Evolutionary conservation across 2,329 filamentous ascomycete genomes (phyloP).

Genomic region (Spiromastix sp.): DNA sequence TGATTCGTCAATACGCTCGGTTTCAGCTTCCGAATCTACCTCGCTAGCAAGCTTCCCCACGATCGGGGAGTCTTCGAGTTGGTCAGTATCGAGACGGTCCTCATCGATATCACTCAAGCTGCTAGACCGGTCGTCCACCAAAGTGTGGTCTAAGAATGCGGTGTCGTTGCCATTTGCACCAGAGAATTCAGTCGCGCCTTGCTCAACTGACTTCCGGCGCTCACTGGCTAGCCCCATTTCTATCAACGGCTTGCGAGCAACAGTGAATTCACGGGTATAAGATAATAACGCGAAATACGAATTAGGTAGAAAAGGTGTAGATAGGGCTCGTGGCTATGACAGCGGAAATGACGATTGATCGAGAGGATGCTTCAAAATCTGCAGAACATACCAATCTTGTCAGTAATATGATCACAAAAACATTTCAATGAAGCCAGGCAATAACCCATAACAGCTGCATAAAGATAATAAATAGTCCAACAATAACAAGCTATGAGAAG

Average conservation of each 20-base stretch:
- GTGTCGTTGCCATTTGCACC: conserved; percentile 27
- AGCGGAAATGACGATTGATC: background rate
- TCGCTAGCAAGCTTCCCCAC: conserved; percentile 50
- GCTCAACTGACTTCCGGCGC: conserved; percentile 7
- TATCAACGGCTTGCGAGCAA: conserved; percentile 19
- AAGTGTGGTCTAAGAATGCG: conserved; percentile 30
- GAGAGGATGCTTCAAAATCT: background rate
- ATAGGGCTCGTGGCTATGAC: conserved; percentile 1
- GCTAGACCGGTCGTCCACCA: conserved; percentile 64
- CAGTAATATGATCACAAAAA: background rate
- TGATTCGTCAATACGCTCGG: conserved; percentile 84
- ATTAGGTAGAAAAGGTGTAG: background rate
- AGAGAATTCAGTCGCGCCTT: conserved; percentile 20
- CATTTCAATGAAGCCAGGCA: background rate
- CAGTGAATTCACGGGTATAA: conserved; percentile 2
- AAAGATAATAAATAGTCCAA: background rate
- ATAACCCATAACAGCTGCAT: background rate
- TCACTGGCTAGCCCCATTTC: conserved; percentile 30
- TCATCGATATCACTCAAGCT: conserved; percentile 89
- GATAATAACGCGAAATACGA: conserved; percentile 2
- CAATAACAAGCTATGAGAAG: background rate
- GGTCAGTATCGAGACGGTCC: conserved; percentile 57
- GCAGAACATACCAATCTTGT: background rate
- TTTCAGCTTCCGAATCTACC: conserved; percentile 78
- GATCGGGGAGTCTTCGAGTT: conserved; percentile 39